Evolutionary conservation across 2,329 filamentous ascomycete genomes (phyloP), one percentile per base, ranked within the genome.

Genomic region (Rosellinia necatrix): DNA sequence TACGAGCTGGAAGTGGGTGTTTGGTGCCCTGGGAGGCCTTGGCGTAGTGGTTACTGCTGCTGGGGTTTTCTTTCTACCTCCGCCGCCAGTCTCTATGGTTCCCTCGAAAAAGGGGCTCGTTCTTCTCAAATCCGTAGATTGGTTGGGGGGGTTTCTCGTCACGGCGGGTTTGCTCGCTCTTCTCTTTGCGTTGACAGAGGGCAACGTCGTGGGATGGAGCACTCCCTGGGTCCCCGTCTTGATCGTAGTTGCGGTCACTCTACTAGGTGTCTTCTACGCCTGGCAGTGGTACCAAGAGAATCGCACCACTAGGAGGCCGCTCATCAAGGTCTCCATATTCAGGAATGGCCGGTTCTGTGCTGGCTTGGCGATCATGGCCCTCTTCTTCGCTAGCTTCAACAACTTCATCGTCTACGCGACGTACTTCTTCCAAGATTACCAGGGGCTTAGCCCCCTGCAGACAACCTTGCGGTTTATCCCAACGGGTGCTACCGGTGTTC

Each of bases 401-500:
- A 86, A 86, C 68, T 88, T 81, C 62, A 72, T 89, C 34, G 76
- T 90, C 58, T 88, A 81, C 64, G 81, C 85, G 1, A 90, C 87
- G 4, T 90, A 87, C 70, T 88, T 83, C 71, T 90, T 83, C 71
- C 87, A 90, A 70, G 80, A 86, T 60, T 89, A 82, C 67, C 85
- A 87, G 63, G 81, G 79, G 0, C 76, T 85, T 1, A 78, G 77
- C 0, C 76, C 85, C 0, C 74, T 89, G n/a, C 81, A 88, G 60
- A 89, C 87, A 0, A 88, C 86, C 10, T 68, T 90, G 7, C 83
- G 86, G 3, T 90, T 89, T 68, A 76, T 90, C 7, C 87, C 87
- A 0, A 87, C 83, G 0, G 87, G 87, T 8, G 75, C 86, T 0
- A 76, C 76, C 6, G 87, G 87, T 6, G 69, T 83, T 4, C 60